Evolutionary conservation across 345 rosid species (phyloP).

Genomic region (Acer yangbiense): DNA sequence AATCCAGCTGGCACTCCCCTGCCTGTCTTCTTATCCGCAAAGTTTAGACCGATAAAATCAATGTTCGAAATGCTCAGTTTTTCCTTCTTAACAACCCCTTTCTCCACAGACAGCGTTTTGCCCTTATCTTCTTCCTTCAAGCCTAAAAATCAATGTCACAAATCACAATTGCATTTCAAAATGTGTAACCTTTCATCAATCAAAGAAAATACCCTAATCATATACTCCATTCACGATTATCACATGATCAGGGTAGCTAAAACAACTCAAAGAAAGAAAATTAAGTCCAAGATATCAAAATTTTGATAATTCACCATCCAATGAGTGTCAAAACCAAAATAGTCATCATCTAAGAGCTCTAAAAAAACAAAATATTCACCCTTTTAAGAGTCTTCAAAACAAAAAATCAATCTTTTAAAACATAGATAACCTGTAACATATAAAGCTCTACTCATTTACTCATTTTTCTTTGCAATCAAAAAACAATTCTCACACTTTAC

Average conservation of each 20-base stretch:
- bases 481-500: background rate
- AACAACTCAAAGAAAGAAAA: background rate
- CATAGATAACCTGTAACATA: too few species aligned
- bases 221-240: background rate
- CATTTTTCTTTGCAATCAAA: background rate
- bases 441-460: background rate
- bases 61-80: conserved; percentile 61
- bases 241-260: background rate
- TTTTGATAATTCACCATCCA: background rate
- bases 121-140: conserved; percentile 30
- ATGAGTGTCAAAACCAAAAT: background rate
- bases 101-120: conserved; percentile 30
- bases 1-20: conserved; percentile 82
- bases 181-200: background rate
- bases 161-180: conserved; percentile 15
- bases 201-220: background rate
- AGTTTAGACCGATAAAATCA: conserved; percentile 78
- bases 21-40: conserved; percentile 72
- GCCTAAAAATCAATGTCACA: conserved; percentile 43
- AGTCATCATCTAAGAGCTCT: background rate
- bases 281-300: background rate
- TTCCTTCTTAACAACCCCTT: conserved; percentile 35
- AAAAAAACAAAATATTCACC: background rate
- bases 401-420: background rate
- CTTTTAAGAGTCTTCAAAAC: too few species aligned